Evolutionary conservation across 2,329 filamentous ascomycete genomes (phyloP), one percentile per base, ranked within the genome.

Genomic region (Cucurbitaria berberidis): DNA sequence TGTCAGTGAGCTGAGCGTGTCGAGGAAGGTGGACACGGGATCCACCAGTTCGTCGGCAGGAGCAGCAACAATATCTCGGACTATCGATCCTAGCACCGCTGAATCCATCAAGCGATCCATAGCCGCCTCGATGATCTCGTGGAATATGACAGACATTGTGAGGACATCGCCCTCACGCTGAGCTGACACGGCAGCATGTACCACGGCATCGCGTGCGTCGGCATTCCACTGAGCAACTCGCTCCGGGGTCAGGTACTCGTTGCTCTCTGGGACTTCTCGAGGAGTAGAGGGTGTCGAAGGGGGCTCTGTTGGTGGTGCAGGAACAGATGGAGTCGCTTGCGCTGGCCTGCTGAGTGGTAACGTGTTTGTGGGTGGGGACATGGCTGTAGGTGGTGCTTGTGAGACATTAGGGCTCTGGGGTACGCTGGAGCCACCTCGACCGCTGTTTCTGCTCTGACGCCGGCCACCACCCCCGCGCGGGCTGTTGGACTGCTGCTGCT

Each of bases 51-150:
- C 79, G 18, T 68, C 62, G 40, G 74, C 67, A 53, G 81, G 78
- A 48, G 81, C 78, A 47, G 82, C 80, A 27, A 96, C 77, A 22
- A 96, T 89, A 55, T 92, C 86, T 67, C 87, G 89, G 52, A 96
- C 82, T 50, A 87, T 84, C 18, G 76, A 78, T 22, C 93, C 93
- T 42, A 90, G 87, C 64, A 93, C 89, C 5, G 76, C 72, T 2
- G 90, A 81, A 34, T 84, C 80, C 40, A 97, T 75, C 43, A 87
- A 84, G 36, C 82, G 83, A 67, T 91, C 87, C 11, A 96, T 77
- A 16, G 88, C 87, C 29, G 90, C 86, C 56, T 88, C 86, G 30
- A 95, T 84, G 32, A 97, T 84, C 73, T 99, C 95, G 76, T 96
- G 91, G 63, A 93, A 91, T 19, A 96, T 79, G 13, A 83, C 83